Evolutionary conservation across 2,329 filamentous ascomycete genomes (phyloP).

Genomic region (Salinomyces thailandicus): DNA sequence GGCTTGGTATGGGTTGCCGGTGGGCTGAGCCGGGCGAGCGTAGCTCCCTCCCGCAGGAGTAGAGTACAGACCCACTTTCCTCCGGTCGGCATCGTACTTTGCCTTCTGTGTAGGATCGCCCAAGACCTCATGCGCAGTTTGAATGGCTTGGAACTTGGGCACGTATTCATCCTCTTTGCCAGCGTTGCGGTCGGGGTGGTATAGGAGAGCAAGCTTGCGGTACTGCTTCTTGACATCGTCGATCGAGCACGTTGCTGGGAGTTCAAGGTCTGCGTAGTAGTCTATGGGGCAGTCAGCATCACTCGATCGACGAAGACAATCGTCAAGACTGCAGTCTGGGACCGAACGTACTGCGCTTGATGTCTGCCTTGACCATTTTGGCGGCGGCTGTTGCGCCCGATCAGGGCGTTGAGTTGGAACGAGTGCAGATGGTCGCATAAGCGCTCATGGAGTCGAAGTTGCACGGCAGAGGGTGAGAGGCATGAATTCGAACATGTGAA

Average conservation of each 20-base stretch:
- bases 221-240: conserved; percentile 80
- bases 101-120: conserved; percentile 47
- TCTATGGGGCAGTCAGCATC: conserved; percentile 8
- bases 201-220: conserved; percentile 72
- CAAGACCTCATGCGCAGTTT: conserved; percentile 72
- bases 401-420: conserved; percentile 6
- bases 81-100: conserved; percentile 53
- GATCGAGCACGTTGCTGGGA: conserved; percentile 55
- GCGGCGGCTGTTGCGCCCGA: conserved; percentile 8
- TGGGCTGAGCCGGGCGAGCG: conserved; percentile 9
- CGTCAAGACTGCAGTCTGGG: background rate
- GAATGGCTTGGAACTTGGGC: conserved; percentile 74
- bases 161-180: conserved; percentile 71
- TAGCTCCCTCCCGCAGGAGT: conserved; percentile 10
- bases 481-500: no score
- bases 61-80: conserved; percentile 36
- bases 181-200: conserved; percentile 81
- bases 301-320: conserved; percentile 5
- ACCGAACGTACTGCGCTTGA: conserved; percentile 18
- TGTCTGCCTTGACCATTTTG: conserved; percentile 27
- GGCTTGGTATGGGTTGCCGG: conserved; percentile 30
- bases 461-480: no score
- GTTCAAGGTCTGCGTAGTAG: conserved; percentile 66
- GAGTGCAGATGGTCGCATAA: conserved; percentile 4
- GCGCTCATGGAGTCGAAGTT: background rate